These are phyloP conservation scores for Wickerhamiella azymoides DNA, from an alignment of 805 yeast species.

Conservation along the genomic window DNA sequence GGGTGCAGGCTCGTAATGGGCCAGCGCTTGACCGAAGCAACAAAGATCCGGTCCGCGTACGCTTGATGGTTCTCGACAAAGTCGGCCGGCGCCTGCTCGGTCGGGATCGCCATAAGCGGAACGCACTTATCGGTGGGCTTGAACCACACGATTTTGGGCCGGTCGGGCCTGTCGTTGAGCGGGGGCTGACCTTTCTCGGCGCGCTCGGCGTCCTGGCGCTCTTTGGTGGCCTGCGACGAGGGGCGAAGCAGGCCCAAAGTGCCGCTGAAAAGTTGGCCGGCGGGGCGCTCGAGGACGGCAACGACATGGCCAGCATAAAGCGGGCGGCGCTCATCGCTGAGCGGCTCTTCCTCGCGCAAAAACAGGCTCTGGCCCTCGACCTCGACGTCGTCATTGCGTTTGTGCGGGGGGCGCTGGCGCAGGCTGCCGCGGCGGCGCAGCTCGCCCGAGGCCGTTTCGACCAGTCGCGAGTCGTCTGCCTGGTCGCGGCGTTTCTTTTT, in stretches of 20 bases:
- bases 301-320: conserved; percentile 96
- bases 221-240: conserved; percentile 82
- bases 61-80: conserved; percentile 83
- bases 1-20: conserved; percentile 98
- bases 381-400: conserved; percentile 95
- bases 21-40: conserved; percentile 96
- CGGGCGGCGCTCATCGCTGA: conserved; percentile 84
- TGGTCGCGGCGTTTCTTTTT: conserved; percentile 77
- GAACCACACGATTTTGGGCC: conserved; percentile 97
- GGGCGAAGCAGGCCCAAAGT: conserved; percentile 89
- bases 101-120: conserved; percentile 94
- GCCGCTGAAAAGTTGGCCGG: conserved; percentile 92
- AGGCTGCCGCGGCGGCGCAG: conserved; percentile 75
- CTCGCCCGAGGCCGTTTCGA: conserved; percentile 20
- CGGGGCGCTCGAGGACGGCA: conserved; percentile 93
- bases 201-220: conserved; percentile 33
- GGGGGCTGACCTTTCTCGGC: conserved; percentile 17
- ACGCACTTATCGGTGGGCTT: conserved; percentile 97
- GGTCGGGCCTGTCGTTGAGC: conserved; percentile 25
- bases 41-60: conserved; percentile 70
- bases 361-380: conserved; percentile 94
- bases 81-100: conserved; percentile 94
- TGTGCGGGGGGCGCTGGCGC: conserved; percentile 90
- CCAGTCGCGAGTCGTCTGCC: conserved; percentile 24
- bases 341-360: conserved; percentile 88